Evolutionary conservation across 306 rosid genomes (phyloP).

Genomic region (Myrica gale): DNA sequence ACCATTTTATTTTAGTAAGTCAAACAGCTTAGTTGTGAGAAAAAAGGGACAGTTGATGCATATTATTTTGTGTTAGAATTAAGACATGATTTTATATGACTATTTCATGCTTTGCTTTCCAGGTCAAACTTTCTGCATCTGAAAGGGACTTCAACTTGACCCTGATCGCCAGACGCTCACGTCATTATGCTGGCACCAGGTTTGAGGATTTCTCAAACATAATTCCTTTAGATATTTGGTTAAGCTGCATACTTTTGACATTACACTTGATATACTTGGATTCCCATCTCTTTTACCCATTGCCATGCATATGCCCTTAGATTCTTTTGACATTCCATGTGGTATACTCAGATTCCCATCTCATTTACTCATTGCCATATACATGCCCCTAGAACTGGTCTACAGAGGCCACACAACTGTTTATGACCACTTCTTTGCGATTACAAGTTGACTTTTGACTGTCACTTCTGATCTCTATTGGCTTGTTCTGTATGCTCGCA

Average conservation of each 20-base stretch:
- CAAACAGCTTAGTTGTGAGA: constrained; percentile 13
- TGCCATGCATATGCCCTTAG: neutral
- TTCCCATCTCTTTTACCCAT: neutral
- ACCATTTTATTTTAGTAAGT: constrained; percentile 19
- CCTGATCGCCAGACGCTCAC: constrained; percentile 90
- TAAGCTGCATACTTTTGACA: constrained; percentile 13
- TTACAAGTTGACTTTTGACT: constrained; percentile 16
- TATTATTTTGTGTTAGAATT: constrained; percentile 13
- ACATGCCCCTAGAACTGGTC: constrained; percentile 13
- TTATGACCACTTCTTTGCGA: constrained; percentile 4
- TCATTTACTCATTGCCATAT: constrained; percentile 3
- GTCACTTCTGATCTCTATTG: neutral
- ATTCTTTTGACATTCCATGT: constrained; percentile 12
- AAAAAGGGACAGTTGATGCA: constrained; percentile 17
- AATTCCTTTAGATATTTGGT: constrained; percentile 19
- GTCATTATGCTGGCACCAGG: constrained; percentile 99
- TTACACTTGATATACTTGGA: constrained; percentile 17
- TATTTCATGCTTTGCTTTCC: constrained; percentile 31
- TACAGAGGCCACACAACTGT: neutral
- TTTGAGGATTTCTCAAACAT: constrained; percentile 28
- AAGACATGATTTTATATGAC: constrained; percentile 22
- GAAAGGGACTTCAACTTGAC: constrained; percentile 63
- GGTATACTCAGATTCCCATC: constrained; percentile 8
- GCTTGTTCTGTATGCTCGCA: constrained; percentile 18
- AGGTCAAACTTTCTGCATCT: constrained; percentile 74